A percentile compares a stretch with the other conserved stretches of the same genome.
phyloP scores from a whole-genome alignment of 2,329 filamentous ascomycete genomes.

The Ophiostoma montium region DNA sequence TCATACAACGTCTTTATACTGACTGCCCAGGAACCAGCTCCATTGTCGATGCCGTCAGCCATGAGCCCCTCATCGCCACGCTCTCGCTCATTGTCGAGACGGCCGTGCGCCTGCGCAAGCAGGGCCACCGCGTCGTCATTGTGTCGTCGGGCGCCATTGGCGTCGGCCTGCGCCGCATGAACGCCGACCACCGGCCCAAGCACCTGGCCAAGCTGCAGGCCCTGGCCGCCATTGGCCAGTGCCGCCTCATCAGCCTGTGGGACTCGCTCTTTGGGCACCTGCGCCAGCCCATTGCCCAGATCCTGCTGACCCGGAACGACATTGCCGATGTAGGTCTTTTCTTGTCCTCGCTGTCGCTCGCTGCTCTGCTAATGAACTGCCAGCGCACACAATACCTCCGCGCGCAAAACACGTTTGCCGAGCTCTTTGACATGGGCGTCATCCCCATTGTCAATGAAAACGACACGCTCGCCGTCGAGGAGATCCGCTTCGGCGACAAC shows the following conservation, averaged over 20 bases:
- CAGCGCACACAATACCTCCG: conserved; percentile 87
- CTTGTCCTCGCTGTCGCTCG: neutral
- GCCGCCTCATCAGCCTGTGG: conserved; percentile 88
- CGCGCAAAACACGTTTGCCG: conserved; percentile 85
- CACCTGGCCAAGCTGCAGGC: conserved; percentile 85
- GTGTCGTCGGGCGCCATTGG: conserved; percentile 96
- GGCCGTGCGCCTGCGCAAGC: conserved; percentile 68
- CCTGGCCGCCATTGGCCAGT: conserved; percentile 90
- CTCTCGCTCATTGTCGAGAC: conserved; percentile 90
- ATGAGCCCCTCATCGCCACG: conserved; percentile 83
- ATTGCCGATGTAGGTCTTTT: conserved; percentile 65
- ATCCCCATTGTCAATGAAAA: conserved; percentile 99
- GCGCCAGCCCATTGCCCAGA: conserved; percentile 83
- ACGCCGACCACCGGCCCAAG: conserved; percentile 75
- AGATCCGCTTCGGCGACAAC: conserved; percentile 99
- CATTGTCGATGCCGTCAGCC: conserved; percentile 93
- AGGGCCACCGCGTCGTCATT: conserved; percentile 89
- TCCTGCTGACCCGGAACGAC: conserved; percentile 85
- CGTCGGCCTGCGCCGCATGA: conserved; percentile 81
- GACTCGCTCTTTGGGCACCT: conserved; percentile 82
- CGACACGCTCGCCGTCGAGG: conserved; percentile 87
- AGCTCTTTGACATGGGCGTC: conserved; percentile 85
- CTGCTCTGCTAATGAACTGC: conserved; percentile 9
- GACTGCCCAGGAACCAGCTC: conserved; percentile 69
- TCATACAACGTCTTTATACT: neutral